Conservation (phyloP, 2,329 filamentous ascomycete genomes). For the Leptographium lundbergii region DNA sequence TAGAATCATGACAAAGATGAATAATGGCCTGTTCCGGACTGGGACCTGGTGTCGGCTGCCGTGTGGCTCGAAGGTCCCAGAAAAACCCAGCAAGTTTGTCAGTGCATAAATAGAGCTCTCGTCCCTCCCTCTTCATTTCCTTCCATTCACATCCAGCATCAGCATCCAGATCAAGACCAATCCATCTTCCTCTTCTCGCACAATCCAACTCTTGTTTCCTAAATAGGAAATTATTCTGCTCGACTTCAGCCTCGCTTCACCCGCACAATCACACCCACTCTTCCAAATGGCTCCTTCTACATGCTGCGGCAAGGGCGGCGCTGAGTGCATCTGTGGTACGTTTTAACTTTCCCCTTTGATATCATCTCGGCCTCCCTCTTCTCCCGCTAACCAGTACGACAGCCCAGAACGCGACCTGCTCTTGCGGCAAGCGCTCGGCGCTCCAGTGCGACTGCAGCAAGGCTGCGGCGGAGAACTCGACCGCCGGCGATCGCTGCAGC, state of each 20-base stretch:
- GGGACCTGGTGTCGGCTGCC: background rate
- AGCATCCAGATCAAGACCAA: background rate
- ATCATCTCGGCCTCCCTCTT: background rate
- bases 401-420: slow-evolving; percentile 62
- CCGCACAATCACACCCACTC: background rate
- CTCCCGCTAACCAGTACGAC: slow-evolving; percentile 4
- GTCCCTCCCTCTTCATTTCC: background rate
- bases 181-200: background rate
- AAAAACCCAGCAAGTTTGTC: background rate
- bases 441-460: slow-evolving; percentile 79
- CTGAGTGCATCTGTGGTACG: slow-evolving; percentile 46
- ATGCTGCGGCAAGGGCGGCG: slow-evolving; percentile 42
- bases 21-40: slow-evolving; percentile 4
- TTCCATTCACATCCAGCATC: too few species aligned
- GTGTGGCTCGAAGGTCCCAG: background rate
- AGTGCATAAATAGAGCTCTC: background rate
- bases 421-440: slow-evolving; percentile 78
- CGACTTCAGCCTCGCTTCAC: background rate
- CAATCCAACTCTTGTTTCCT: background rate
- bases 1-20: background rate
- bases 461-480: slow-evolving; percentile 59
- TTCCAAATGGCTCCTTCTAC: slow-evolving; percentile 24
- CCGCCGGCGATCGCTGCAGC: slow-evolving; percentile 64
- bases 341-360: slow-evolving; percentile 4
- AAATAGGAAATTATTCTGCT: background rate